phyloP scores from a whole-genome alignment of 306 rosid species.

The Glycine tomentella region DNA sequence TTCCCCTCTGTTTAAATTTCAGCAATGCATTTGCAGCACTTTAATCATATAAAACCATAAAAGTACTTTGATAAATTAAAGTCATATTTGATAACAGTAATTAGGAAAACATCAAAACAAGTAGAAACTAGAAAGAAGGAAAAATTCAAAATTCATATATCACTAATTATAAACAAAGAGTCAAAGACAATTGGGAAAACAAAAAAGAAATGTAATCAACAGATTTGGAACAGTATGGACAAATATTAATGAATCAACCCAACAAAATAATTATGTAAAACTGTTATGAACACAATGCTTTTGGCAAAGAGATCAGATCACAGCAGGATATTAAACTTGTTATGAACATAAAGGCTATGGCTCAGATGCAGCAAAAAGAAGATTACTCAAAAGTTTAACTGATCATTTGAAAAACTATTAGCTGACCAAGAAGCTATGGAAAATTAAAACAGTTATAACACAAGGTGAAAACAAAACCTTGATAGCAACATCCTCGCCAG shows the following conservation, averaged over 20 bases:
- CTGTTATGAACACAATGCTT: slow-evolving; percentile 10
- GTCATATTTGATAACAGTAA: slow-evolving; percentile 12
- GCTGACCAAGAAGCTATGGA: slow-evolving; percentile 32
- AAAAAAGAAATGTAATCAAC: not conserved
- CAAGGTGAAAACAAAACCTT: slow-evolving; percentile 65
- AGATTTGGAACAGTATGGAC: slow-evolving; percentile 19
- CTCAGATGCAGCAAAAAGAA: slow-evolving; percentile 3
- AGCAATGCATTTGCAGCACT: slow-evolving; percentile 29
- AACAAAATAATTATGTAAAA: not conserved
- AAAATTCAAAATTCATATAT: not conserved
- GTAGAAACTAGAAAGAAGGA: slow-evolving; percentile 14
- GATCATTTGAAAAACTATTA: slow-evolving; percentile 15
- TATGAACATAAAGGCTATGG: slow-evolving; percentile 21
- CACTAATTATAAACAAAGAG: not conserved
- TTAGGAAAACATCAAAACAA: slow-evolving; percentile 14
- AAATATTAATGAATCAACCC: slow-evolving; percentile 26
- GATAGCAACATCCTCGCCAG: slow-evolving; percentile 96
- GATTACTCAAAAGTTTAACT: not conserved
- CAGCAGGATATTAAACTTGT: slow-evolving; percentile 22
- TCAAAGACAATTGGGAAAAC: not conserved
- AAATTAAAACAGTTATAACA: slow-evolving; percentile 19
- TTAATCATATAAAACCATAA: slow-evolving; percentile 33
- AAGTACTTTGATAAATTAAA: slow-evolving; percentile 25
- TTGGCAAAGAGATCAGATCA: slow-evolving; percentile 8
- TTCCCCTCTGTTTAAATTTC: slow-evolving; percentile 14